Percentiles rank a stretch among this genome's conserved stretches.
Conservation (phyloP, 2,329 filamentous ascomycete species). For the Epichloe typhina region DNA sequence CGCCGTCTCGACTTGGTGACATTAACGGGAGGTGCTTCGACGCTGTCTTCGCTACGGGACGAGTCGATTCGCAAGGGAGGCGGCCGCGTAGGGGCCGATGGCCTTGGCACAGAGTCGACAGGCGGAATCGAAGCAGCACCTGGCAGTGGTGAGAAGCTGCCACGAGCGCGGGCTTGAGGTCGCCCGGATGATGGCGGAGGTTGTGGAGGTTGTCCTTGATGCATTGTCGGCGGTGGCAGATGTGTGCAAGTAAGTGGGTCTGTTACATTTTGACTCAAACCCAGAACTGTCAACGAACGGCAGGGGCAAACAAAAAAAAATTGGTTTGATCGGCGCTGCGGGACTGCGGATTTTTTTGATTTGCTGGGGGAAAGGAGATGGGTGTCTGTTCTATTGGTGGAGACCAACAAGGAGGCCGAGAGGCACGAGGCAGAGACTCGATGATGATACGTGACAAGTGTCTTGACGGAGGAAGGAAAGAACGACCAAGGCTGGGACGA, state of each 20-base stretch:
- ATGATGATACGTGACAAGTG: too few species aligned
- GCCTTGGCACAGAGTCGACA: slow-evolving; percentile 15
- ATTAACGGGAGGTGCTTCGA: slow-evolving; percentile 21
- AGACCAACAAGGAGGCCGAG: neutral
- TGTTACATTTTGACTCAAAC: slow-evolving; percentile 30
- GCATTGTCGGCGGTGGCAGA: slow-evolving; percentile 26
- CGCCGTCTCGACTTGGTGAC: slow-evolving; percentile 33
- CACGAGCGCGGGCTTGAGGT: slow-evolving; percentile 33
- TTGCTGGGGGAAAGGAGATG: neutral
- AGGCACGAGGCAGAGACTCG: too few species aligned
- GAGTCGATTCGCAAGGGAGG: slow-evolving; percentile 22
- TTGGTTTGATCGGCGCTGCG: neutral
- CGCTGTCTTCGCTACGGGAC: slow-evolving; percentile 16
- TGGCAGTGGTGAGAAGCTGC: slow-evolving; percentile 43
- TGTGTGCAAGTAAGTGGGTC: slow-evolving; percentile 10
- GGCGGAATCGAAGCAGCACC: slow-evolving; percentile 17
- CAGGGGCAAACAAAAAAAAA: neutral
- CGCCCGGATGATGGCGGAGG: slow-evolving; percentile 14
- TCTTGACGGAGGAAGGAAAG: too few species aligned
- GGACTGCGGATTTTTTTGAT: neutral
- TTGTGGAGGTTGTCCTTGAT: slow-evolving; percentile 22
- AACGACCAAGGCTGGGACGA: neutral
- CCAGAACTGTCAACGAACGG: neutral
- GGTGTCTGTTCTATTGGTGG: neutral
- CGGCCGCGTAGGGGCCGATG: slow-evolving; percentile 15